A percentile compares a stretch with the other conserved stretches of the same genome.
These are phyloP conservation scores for Porpolomopsis calyptriformis DNA, from an alignment of 768 basidiomycete species.

Conservation along the genomic window DNA sequence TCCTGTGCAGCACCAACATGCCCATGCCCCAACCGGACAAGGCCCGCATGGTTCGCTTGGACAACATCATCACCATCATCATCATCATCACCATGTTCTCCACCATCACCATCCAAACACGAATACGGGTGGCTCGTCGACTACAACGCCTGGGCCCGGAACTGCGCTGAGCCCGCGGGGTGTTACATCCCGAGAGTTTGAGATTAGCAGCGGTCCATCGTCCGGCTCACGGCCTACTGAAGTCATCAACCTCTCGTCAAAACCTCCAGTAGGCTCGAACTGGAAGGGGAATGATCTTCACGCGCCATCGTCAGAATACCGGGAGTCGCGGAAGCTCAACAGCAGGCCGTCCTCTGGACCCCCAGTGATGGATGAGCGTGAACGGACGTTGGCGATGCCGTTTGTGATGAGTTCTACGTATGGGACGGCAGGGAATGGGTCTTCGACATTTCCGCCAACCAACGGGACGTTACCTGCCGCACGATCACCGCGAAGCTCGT, in stretches of 20 bases:
- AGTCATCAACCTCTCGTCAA: slow-evolving; percentile 38
- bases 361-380: slow-evolving; percentile 35
- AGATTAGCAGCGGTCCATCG: slow-evolving; percentile 23
- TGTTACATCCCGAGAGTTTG: slow-evolving; percentile 20
- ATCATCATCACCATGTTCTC: slow-evolving; percentile 42
- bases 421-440: slow-evolving; percentile 18
- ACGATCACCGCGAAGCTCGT: slow-evolving; percentile 19
- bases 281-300: slow-evolving; percentile 29
- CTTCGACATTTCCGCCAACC: slow-evolving; percentile 12
- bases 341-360: slow-evolving; percentile 31
- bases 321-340: slow-evolving; percentile 18
- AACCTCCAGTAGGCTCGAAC: slow-evolving; percentile 22
- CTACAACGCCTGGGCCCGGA: slow-evolving; percentile 7
- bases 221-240: slow-evolving; percentile 35
- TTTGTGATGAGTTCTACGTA: slow-evolving; percentile 44
- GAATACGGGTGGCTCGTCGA: slow-evolving; percentile 5
- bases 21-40: slow-evolving; percentile 22
- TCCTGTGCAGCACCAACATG: slow-evolving; percentile 21
- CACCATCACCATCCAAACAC: slow-evolving; percentile 26
- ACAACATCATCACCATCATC: slow-evolving; percentile 36
- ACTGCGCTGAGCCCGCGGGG: slow-evolving; percentile 5
- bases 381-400: slow-evolving; percentile 42
- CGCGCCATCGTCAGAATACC: slow-evolving; percentile 16
- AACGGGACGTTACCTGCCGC: slow-evolving; percentile 18
- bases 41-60: slow-evolving; percentile 24